phyloP scores from a whole-genome alignment of 2,329 filamentous ascomycete species.

The Onygena corvina region DNA sequence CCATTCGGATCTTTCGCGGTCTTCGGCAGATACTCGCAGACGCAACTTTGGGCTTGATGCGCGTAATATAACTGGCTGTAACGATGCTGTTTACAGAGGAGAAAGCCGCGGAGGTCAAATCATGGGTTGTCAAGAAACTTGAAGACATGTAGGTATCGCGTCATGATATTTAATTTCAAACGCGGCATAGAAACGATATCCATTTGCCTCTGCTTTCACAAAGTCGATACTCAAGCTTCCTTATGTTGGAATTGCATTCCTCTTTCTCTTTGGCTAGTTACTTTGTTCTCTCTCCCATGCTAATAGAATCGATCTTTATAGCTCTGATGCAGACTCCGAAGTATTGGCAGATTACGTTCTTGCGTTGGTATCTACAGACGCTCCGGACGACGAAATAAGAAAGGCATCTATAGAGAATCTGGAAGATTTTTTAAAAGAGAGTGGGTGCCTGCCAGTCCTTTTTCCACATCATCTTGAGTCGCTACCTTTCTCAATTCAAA shows the following conservation, averaged over 20 bases:
- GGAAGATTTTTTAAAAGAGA: conserved; percentile 46
- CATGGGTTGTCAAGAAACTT: conserved; percentile 47
- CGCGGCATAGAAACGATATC: no score
- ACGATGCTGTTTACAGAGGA: conserved; percentile 45
- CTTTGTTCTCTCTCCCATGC: neutral
- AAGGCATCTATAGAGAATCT: conserved; percentile 44
- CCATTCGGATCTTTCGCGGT: neutral
- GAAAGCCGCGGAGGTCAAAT: conserved; percentile 43
- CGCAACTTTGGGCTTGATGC: neutral
- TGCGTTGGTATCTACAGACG: conserved; percentile 45
- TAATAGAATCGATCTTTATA: conserved; percentile 18
- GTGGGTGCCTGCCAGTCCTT: conserved; percentile 24
- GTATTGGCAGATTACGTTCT: conserved; percentile 52
- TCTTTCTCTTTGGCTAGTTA: neutral
- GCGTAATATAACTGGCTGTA: neutral
- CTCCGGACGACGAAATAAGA: conserved; percentile 42
- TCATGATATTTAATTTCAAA: no score
- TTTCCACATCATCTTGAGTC: neutral
- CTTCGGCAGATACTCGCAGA: neutral
- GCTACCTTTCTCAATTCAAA: no score
- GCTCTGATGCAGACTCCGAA: conserved; percentile 50
- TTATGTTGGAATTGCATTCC: neutral
- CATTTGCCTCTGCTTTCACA: no score
- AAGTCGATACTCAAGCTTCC: no score
- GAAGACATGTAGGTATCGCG: conserved; percentile 42